Conservation (phyloP, 805 yeast species). For the Pichia insulana region DNA sequence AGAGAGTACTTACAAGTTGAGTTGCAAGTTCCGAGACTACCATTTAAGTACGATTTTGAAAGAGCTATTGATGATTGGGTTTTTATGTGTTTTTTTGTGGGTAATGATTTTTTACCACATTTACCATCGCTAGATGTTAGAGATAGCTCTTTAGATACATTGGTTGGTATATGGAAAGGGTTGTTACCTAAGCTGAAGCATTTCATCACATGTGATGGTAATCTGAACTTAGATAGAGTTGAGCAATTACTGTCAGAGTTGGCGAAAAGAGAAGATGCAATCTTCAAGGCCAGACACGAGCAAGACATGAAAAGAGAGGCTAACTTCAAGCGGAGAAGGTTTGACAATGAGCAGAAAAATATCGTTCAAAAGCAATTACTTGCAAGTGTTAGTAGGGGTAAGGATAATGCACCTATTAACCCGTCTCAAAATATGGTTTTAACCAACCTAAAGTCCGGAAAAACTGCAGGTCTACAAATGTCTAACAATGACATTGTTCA, state of each 20-base stretch:
- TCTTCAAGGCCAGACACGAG: constrained; percentile 62
- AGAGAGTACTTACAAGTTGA: constrained; percentile 86
- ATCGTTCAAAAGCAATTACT: constrained; percentile 35
- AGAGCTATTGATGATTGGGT: constrained; percentile 98
- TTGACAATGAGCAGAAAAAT: constrained; percentile 38
- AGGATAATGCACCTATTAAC: constrained; percentile 64
- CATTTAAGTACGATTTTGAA: constrained; percentile 79
- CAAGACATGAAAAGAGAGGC: constrained; percentile 64
- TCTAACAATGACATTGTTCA: constrained; percentile 64
- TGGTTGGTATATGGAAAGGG: constrained; percentile 78
- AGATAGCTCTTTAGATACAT: constrained; percentile 81
- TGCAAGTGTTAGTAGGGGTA: constrained; percentile 57
- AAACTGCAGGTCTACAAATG: constrained; percentile 54
- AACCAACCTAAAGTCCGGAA: constrained; percentile 61
- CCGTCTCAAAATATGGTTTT: constrained; percentile 70
- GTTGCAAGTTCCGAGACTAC: constrained; percentile 56
- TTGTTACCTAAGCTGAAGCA: constrained; percentile 57
- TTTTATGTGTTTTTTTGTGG: constrained; percentile 96
- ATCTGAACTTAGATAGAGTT: constrained; percentile 64
- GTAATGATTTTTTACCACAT: constrained; percentile 97
- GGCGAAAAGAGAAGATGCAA: constrained; percentile 67
- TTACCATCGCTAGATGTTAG: constrained; percentile 90
- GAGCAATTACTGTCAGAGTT: constrained; percentile 58
- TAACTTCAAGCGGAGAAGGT: constrained; percentile 49
- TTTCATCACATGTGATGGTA: constrained; percentile 87